Base-by-base conservation (phyloP, 805 yeast species). In the Zygoascus tannicola region DNA sequence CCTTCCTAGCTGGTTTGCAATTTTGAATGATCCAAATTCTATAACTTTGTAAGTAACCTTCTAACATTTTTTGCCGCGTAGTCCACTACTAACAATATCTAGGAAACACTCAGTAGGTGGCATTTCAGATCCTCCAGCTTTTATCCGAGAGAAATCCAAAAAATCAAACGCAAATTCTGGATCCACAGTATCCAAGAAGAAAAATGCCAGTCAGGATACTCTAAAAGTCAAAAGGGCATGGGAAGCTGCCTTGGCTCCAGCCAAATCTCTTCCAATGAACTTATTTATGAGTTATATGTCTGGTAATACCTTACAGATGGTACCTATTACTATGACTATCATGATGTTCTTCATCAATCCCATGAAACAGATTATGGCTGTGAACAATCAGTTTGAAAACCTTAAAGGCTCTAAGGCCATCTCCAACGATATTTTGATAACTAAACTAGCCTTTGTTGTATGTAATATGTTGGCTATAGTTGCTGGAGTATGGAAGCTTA, bases 261-360 rank as follows among this genome's bases (percentile, higher is more conserved):
- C 86, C 2, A 90, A 87, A 58, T 64, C 74, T 5, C 73, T 92
- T n/a, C 95, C 97, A 5, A 83, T 86, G 94, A 92, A 85, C 56
- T 62, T 84, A 40, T 67, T 85, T 39, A 85, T 90, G 95, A 78
- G 86, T 48, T 92, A 85, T 61, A 85, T 90, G 85, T 78, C 95
- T 0, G 97, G 97, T 26, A 81, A 82, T 55, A 76, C 94, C 3
- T 66, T 92, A 22, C 97, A 92, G 56, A 72, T 90, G 52, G 86
- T 90, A 50, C 92, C 97, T 3, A 82, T 90, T 38, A 80, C 87
- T 65, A 88, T 87, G 84, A 81, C 95, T 0, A 60, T 84, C 22
- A 85, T 81, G 85, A 68, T 90, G 53, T 76, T 92, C 51, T 73
- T 84, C 41, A 35, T 60, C 50, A 79, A 77, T 38, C 92, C 97